Conservation (phyloP, 441 rosid genomes). For the Bocquillonia castaneifolia region DNA sequence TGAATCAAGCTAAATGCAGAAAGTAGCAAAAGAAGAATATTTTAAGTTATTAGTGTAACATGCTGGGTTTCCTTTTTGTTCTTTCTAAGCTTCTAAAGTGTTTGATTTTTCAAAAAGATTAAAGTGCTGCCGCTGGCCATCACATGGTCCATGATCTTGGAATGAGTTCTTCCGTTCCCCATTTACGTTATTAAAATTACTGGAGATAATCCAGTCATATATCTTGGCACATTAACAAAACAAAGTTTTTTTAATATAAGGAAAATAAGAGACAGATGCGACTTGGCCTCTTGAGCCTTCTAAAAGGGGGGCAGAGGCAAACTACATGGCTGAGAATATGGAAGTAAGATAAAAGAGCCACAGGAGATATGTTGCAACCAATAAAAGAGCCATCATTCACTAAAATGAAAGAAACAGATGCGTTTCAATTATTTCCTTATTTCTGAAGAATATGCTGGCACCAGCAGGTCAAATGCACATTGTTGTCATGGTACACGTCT, state of each 20-base stretch:
- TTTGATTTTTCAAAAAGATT: conserved; percentile 15
- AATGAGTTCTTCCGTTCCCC: neutral
- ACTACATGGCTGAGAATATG: neutral
- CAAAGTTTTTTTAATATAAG: no score
- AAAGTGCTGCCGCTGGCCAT: conserved; percentile 16
- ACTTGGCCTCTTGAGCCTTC: neutral
- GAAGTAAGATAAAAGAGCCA: neutral
- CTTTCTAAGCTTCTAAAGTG: conserved; percentile 29
- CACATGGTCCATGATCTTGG: conserved; percentile 17
- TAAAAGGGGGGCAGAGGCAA: neutral
- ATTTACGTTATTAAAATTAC: no score
- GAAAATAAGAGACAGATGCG: no score
- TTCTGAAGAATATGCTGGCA: neutral
- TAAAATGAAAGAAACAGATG: neutral
- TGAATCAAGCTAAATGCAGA: conserved; percentile 16
- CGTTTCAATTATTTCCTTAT: neutral
- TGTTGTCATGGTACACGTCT: neutral
- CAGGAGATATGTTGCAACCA: neutral
- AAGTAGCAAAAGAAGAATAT: conserved; percentile 11
- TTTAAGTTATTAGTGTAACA: conserved; percentile 20
- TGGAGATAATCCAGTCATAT: no score
- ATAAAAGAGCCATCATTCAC: neutral
- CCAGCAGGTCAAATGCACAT: neutral
- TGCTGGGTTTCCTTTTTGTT: conserved; percentile 32
- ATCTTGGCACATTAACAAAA: no score